Conservation (phyloP, 441 rosid species). For the Gossypium laxum region DNA sequence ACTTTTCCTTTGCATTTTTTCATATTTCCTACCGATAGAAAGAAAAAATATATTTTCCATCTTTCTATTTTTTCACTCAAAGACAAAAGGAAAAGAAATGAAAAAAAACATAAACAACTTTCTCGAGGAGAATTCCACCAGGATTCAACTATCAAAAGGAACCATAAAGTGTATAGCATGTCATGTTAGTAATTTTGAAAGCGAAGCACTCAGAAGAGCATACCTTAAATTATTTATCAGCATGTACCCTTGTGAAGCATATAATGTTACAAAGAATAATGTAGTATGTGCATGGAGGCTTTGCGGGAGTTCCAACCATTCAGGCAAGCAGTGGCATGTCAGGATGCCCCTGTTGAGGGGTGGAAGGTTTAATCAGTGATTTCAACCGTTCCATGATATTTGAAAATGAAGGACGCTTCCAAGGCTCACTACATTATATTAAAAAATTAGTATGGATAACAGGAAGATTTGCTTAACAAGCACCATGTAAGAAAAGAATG, state of each 20-base stretch:
- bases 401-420: slow-evolving; percentile 92
- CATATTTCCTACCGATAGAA: too few relatives aligned
- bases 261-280: slow-evolving; percentile 43
- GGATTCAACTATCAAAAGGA: background rate
- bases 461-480: background rate
- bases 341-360: slow-evolving; percentile 42
- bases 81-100: too few relatives aligned
- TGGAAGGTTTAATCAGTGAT: slow-evolving; percentile 56
- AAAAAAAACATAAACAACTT: too few relatives aligned
- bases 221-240: slow-evolving; percentile 33
- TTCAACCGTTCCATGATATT: slow-evolving; percentile 71
- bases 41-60: too few relatives aligned
- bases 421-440: slow-evolving; percentile 58
- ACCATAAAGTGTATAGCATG: background rate
- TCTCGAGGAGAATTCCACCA: background rate
- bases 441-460: slow-evolving; percentile 4
- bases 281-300: slow-evolving; percentile 48
- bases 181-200: background rate
- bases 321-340: slow-evolving; percentile 39
- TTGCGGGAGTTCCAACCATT: slow-evolving; percentile 14
- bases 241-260: slow-evolving; percentile 35
- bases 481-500: background rate
- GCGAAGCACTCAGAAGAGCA: slow-evolving; percentile 6
- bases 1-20: too few relatives aligned
- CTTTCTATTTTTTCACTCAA: too few relatives aligned